These are phyloP conservation scores for Themeda triandra DNA, from an alignment of 176 grass and related monocot species.

Conservation along the genomic window DNA sequence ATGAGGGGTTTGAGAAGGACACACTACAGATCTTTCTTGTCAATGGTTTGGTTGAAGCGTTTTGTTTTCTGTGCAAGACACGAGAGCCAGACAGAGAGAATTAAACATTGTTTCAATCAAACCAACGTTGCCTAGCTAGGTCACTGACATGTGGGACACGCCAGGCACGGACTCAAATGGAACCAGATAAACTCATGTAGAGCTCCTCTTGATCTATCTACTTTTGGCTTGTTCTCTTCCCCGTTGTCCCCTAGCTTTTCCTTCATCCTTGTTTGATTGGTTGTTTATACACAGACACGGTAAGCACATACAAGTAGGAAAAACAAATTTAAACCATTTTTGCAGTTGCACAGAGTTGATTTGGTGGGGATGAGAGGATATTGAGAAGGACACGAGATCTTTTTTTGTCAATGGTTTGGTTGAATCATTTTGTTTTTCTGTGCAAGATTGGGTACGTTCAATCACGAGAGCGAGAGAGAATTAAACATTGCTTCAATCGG, in stretches of 20 bases:
- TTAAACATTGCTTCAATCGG: not conserved
- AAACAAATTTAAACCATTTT: not conserved
- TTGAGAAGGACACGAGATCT: not conserved
- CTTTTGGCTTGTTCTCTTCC: too few species aligned
- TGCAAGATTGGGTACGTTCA: not conserved
- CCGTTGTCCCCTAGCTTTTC: too few species aligned
- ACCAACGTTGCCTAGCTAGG: not conserved
- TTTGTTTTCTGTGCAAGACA: too few species aligned
- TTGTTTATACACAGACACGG: not conserved
- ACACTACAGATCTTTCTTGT: too few species aligned
- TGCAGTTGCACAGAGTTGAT: conserved; percentile 21
- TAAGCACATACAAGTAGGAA: not conserved
- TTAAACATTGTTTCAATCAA: not conserved
- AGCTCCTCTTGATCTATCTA: too few species aligned
- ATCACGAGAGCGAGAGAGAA: not conserved
- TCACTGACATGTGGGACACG: not conserved
- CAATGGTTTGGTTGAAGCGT: too few species aligned
- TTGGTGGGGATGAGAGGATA: conserved; percentile 7
- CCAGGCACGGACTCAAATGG: too few species aligned
- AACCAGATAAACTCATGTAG: too few species aligned
- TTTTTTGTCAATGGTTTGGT: conserved; percentile 38
- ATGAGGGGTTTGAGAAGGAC: too few species aligned
- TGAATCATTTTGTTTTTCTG: conserved; percentile 23
- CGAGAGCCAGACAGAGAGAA: not conserved
- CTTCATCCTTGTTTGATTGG: too few species aligned